Evolutionary conservation across 345 rosid species (phyloP).

Genomic region (Gynandropsis gynandra): DNA sequence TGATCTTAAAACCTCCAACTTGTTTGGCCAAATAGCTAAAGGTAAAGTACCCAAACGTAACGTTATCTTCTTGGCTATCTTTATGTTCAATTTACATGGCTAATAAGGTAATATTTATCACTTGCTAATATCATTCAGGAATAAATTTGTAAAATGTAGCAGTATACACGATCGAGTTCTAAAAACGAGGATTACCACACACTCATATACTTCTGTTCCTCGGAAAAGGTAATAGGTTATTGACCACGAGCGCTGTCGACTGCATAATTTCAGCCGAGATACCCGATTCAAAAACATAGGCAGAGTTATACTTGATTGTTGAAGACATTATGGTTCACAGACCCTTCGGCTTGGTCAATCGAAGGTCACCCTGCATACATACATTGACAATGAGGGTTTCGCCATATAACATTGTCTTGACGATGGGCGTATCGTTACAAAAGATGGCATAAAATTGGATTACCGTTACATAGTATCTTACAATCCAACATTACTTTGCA

Average conservation of each 20-base stretch:
- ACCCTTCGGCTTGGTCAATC: conserved; percentile 3
- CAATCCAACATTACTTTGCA: no score
- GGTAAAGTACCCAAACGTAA: not conserved
- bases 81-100: not conserved
- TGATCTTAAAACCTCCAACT: not conserved
- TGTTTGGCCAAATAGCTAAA: not conserved
- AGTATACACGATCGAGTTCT: not conserved
- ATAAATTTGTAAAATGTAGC: not conserved
- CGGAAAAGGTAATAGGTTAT: no score
- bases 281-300: not conserved
- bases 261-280: not conserved
- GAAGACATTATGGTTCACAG: conserved; percentile 4
- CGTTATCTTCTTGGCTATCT: no score
- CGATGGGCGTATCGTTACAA: not conserved
- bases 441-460: not conserved
- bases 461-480: no score
- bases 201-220: conserved; percentile 3
- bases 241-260: not conserved
- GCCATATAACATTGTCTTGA: not conserved
- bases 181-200: not conserved
- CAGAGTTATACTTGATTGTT: not conserved
- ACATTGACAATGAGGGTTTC: not conserved
- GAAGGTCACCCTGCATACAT: conserved; percentile 5
- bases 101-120: not conserved
- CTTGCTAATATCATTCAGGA: not conserved